Evolutionary conservation across 805 yeast species (phyloP).

Genomic region (Ogataea paraovalis): DNA sequence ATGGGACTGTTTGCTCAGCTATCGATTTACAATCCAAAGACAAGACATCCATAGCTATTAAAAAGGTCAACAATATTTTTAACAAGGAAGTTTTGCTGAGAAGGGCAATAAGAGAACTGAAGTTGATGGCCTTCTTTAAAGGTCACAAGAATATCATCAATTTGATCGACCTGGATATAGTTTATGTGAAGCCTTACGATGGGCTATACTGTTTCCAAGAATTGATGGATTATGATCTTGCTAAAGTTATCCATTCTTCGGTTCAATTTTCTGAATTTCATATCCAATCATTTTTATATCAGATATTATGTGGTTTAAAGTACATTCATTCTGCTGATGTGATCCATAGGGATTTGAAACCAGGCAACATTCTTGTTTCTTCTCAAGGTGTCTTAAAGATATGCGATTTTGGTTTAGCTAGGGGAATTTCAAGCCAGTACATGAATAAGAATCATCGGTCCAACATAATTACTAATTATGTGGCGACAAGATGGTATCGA

Average conservation of each 20-base stretch:
- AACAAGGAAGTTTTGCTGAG: constrained; percentile 61
- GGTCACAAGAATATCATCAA: constrained; percentile 84
- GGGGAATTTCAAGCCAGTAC: constrained; percentile 51
- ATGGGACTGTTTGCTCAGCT: constrained; percentile 83
- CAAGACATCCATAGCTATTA: constrained; percentile 58
- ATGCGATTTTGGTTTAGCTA: constrained; percentile 91
- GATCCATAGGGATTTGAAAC: constrained; percentile 88
- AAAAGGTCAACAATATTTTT: constrained; percentile 72
- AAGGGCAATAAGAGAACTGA: constrained; percentile 80
- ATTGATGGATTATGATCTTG: constrained; percentile 74
- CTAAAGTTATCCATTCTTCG: constrained; percentile 71
- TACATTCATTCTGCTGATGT: constrained; percentile 91
- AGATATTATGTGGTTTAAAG: constrained; percentile 79
- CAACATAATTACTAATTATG: constrained; percentile 69
- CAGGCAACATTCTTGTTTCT: constrained; percentile 81
- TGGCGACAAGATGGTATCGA: constrained; percentile 93
- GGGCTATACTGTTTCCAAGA: constrained; percentile 92
- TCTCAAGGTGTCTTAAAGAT: constrained; percentile 73
- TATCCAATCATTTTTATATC: constrained; percentile 70
- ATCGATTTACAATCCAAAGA: constrained; percentile 42
- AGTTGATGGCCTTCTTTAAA: constrained; percentile 72
- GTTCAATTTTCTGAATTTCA: constrained; percentile 83
- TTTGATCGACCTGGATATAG: constrained; percentile 70
- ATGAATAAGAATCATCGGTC: constrained; percentile 32
- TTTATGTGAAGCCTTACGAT: constrained; percentile 62